phyloP scores from a whole-genome alignment of 2,329 filamentous ascomycete genomes.

The Septoria linicola region DNA sequence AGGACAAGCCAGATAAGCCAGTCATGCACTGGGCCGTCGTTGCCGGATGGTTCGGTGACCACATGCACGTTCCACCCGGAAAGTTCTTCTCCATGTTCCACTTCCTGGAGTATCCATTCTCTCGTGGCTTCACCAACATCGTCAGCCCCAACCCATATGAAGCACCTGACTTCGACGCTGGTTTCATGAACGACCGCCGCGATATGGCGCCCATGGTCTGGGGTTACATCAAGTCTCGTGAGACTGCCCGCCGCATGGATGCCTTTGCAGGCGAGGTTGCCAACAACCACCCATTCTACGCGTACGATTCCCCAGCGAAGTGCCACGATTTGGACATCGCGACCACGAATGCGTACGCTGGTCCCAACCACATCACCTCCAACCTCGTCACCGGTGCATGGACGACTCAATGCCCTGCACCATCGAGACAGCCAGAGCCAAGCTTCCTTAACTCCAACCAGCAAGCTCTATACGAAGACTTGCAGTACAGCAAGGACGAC shows the following conservation, averaged over 20 bases:
- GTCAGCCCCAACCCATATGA: conserved; percentile 55
- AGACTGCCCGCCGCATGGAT: conserved; percentile 75
- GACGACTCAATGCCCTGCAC: conserved; percentile 36
- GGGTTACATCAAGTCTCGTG: conserved; percentile 79
- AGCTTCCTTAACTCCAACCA: conserved; percentile 63
- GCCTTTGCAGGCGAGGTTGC: conserved; percentile 72
- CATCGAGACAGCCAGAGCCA: conserved; percentile 52
- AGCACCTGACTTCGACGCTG: conserved; percentile 67
- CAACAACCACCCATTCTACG: conserved; percentile 60
- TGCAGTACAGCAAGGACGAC: conserved; percentile 65
- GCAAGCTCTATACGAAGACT: conserved; percentile 59
- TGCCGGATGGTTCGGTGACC: conserved; percentile 56
- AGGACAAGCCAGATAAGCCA: conserved; percentile 80
- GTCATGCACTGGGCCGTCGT: conserved; percentile 85
- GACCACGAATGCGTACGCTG: conserved; percentile 73
- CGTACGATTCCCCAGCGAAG: conserved; percentile 66
- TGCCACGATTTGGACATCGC: conserved; percentile 71
- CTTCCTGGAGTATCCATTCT: conserved; percentile 76
- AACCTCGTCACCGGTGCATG: conserved; percentile 65
- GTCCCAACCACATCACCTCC: conserved; percentile 68
- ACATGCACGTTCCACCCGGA: conserved; percentile 65
- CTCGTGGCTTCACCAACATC: conserved; percentile 69
- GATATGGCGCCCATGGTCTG: conserved; percentile 85
- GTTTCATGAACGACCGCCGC: conserved; percentile 79
- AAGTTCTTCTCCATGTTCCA: conserved; percentile 86